Conservation (phyloP, 306 rosid genomes). For the Prunus mira region DNA sequence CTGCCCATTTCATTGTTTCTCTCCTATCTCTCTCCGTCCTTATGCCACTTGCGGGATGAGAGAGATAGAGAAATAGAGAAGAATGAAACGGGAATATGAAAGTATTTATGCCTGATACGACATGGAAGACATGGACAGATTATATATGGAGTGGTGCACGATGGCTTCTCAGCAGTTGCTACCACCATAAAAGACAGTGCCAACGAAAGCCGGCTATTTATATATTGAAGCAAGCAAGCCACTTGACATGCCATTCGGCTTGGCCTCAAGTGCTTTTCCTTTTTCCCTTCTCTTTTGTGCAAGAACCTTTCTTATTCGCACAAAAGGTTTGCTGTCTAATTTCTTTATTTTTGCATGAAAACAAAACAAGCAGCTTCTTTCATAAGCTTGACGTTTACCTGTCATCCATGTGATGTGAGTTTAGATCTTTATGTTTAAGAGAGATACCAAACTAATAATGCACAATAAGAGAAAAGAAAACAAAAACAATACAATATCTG, state of each 20-base stretch:
- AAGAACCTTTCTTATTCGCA: background rate
- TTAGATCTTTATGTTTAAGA: background rate
- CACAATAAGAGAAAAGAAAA: background rate
- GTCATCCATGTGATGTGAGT: constrained; percentile 6
- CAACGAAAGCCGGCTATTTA: background rate
- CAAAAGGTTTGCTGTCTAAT: constrained; percentile 1
- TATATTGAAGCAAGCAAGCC: background rate
- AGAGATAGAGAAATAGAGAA: too few species aligned
- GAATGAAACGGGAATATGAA: too few species aligned
- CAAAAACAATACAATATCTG: background rate
- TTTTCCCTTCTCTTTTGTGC: background rate
- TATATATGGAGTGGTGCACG: background rate
- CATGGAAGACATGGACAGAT: background rate
- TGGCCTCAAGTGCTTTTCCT: background rate
- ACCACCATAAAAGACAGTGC: constrained; percentile 9
- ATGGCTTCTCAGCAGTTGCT: constrained; percentile 5
- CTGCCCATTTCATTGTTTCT: too few species aligned
- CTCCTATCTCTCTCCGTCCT: too few species aligned
- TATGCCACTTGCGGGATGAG: too few species aligned
- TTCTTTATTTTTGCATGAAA: background rate
- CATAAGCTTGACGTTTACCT: constrained; percentile 11
- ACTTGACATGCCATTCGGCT: background rate
- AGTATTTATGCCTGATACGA: too few species aligned
- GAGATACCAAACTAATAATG: background rate
- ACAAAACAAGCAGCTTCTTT: constrained; percentile 8